Conservation (phyloP, 2,329 filamentous ascomycete genomes). For the Talaromyces sp. region DNA sequence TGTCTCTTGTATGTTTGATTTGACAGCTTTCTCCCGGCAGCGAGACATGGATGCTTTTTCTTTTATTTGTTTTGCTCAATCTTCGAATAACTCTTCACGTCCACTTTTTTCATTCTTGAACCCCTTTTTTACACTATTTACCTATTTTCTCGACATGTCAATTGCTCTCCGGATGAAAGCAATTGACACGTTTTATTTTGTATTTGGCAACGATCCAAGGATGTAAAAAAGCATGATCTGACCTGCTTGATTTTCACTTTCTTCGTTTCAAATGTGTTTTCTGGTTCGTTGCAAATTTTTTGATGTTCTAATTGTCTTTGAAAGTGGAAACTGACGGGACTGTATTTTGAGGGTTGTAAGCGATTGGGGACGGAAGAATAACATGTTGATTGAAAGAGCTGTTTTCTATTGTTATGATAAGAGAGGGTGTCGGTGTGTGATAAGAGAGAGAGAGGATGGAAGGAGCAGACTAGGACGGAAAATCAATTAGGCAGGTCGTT, state of each 20-base stretch:
- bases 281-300: constrained; percentile 6
- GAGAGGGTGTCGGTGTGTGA: neutral
- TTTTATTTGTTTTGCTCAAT: constrained; percentile 2
- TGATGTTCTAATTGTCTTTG: neutral
- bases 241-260: neutral
- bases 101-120: neutral
- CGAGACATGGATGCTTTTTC: constrained; percentile 8
- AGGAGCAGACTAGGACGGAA: neutral
- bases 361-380: constrained; percentile 1
- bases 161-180: neutral
- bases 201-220: constrained; percentile 7
- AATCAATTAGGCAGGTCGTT: no score
- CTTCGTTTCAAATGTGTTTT: neutral
- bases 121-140: neutral
- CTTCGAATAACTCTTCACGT: constrained; percentile 11
- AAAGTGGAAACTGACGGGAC: neutral
- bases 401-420: neutral
- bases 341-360: constrained; percentile 10
- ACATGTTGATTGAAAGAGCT: neutral
- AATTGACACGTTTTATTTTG: constrained; percentile 1
- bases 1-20: constrained; percentile 20
- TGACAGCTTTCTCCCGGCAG: constrained; percentile 18
- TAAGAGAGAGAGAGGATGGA: neutral
- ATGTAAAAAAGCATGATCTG: constrained; percentile 6
- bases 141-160: neutral